A percentile compares a stretch with the other conserved stretches of the same genome.
These are phyloP conservation scores for Beauveria medogensis DNA, from an alignment of 2,329 filamentous ascomycete genomes.

Conservation along the genomic window DNA sequence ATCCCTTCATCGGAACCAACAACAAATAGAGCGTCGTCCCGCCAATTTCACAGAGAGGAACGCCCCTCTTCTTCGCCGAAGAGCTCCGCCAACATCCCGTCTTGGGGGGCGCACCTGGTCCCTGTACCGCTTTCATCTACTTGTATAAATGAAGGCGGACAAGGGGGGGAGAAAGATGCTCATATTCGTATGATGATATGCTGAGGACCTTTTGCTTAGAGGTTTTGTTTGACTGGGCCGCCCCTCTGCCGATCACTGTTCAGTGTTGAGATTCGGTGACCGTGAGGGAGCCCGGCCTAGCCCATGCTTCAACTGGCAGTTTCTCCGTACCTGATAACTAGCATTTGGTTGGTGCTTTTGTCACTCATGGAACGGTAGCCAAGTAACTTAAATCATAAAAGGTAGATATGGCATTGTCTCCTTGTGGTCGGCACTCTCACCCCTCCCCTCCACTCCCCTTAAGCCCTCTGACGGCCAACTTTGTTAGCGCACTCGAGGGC, in stretches of 20 bases:
- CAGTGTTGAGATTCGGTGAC: neutral
- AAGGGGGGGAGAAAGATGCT: neutral
- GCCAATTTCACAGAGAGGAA: too few relatives aligned
- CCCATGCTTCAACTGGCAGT: conserved; percentile 7
- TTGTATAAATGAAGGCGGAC: neutral
- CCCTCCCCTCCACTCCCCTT: neutral
- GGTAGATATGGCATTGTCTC: neutral
- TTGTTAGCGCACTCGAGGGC: too few relatives aligned
- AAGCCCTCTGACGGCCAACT: too few relatives aligned
- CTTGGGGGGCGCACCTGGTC: neutral
- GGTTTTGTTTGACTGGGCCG: neutral
- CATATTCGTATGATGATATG: neutral
- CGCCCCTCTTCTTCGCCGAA: neutral
- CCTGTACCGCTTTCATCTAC: neutral
- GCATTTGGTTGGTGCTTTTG: neutral
- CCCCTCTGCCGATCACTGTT: conserved; percentile 3
- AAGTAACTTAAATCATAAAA: too few relatives aligned
- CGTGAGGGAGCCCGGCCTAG: neutral
- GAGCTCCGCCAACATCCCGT: neutral
- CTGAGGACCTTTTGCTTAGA: neutral
- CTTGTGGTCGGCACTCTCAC: neutral
- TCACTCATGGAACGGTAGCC: too few relatives aligned
- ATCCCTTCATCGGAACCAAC: neutral
- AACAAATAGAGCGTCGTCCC: too few relatives aligned
- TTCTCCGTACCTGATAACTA: neutral